Conservation (phyloP, 2,329 filamentous ascomycete genomes). For the Aspergillus pseudoviridinutans region DNA sequence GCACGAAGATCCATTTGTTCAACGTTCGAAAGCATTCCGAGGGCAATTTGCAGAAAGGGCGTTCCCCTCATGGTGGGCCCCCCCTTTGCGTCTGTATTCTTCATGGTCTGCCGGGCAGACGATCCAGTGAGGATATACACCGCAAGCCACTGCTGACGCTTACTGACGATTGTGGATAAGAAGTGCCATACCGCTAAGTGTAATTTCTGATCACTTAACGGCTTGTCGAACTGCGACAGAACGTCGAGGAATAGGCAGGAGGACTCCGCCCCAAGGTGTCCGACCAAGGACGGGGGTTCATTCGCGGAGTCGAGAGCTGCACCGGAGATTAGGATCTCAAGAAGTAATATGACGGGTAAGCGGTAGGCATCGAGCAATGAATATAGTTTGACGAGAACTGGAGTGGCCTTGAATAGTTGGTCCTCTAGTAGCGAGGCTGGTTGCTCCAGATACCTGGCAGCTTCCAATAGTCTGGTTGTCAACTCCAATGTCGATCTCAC, state of each 20-base stretch:
- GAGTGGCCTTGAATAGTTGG: slow-evolving; percentile 76
- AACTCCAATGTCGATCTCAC: slow-evolving; percentile 63
- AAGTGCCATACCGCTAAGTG: slow-evolving; percentile 76
- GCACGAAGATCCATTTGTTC: slow-evolving; percentile 61
- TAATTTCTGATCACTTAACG: slow-evolving; percentile 62
- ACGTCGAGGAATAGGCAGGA: slow-evolving; percentile 80
- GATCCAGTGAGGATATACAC: slow-evolving; percentile 87
- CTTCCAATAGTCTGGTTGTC: slow-evolving; percentile 65
- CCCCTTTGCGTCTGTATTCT: slow-evolving; percentile 46
- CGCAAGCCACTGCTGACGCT: slow-evolving; percentile 93
- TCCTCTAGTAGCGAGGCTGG: slow-evolving; percentile 66
- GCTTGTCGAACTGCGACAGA: slow-evolving; percentile 71
- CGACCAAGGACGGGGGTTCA: slow-evolving; percentile 93
- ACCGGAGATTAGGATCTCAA: slow-evolving; percentile 69
- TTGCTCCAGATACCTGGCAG: slow-evolving; percentile 61
- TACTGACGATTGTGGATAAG: slow-evolving; percentile 78
- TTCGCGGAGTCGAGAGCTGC: slow-evolving; percentile 58
- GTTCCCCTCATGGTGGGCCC: slow-evolving; percentile 49
- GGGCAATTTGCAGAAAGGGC: slow-evolving; percentile 70
- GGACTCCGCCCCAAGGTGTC: slow-evolving; percentile 76
- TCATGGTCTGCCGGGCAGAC: slow-evolving; percentile 72
- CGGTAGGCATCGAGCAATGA: slow-evolving; percentile 65
- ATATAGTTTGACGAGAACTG: slow-evolving; percentile 72
- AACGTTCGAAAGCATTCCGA: slow-evolving; percentile 66
- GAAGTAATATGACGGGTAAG: slow-evolving; percentile 61